A percentile compares a stretch with the other conserved stretches of the same genome.
These are phyloP conservation scores for Candida cerambycidarum DNA, from an alignment of 805 yeast genomes.

Conservation along the genomic window DNA sequence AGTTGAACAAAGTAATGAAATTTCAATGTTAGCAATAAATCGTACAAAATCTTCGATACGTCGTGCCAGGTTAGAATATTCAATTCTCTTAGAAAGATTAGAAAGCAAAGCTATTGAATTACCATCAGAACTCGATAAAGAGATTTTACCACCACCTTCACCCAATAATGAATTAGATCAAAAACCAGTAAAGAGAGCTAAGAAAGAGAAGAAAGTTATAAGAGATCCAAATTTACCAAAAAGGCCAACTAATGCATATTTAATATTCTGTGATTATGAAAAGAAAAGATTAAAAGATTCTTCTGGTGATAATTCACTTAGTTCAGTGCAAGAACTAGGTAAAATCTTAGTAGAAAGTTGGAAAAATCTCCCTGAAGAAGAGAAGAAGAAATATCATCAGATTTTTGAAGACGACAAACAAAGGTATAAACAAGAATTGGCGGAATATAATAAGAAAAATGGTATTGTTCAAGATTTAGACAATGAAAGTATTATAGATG, in stretches of 20 bases:
- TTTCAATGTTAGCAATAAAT: conserved; percentile 70
- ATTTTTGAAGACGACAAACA: conserved; percentile 75
- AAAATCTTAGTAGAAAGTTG: conserved; percentile 82
- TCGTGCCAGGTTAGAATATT: conserved; percentile 78
- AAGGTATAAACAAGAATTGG: conserved; percentile 74
- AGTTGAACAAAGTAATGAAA: conserved; percentile 75
- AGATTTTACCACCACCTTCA: conserved; percentile 42
- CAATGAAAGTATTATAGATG: conserved; percentile 12
- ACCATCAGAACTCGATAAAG: conserved; percentile 29
- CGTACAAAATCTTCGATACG: conserved; percentile 76
- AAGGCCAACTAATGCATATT: conserved; percentile 86
- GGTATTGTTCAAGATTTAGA: conserved; percentile 12
- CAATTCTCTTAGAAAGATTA: conserved; percentile 74
- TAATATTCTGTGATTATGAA: conserved; percentile 83
- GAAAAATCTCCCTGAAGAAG: conserved; percentile 71
- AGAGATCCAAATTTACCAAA: conserved; percentile 87
- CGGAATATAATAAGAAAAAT: conserved; percentile 40
- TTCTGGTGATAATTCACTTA: conserved; percentile 32
- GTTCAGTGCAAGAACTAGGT: conserved; percentile 57
- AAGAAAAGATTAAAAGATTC: conserved; percentile 69
- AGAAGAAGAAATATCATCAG: conserved; percentile 69
- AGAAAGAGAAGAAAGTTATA: conserved; percentile 12
- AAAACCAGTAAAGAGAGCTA: conserved; percentile 18
- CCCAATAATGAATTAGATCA: conserved; percentile 31
- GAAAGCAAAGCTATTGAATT: conserved; percentile 52